Percentiles rank a stretch among this genome's conserved stretches.
These are phyloP conservation scores for Spirogloea muscicola DNA, from an alignment of 139 green algal species.

Conservation along the genomic window DNA sequence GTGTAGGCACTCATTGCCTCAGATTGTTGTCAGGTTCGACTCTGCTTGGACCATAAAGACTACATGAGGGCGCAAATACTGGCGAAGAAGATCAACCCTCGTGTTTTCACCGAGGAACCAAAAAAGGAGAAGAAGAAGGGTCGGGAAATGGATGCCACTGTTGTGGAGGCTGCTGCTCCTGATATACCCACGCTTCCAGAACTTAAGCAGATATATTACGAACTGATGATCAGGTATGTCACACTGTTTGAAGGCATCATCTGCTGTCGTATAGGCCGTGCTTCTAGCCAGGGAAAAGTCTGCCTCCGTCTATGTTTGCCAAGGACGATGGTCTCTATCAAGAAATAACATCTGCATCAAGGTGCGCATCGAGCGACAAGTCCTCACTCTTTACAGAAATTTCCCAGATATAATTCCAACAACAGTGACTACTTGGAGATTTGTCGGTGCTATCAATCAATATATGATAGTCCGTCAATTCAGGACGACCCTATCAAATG, in stretches of 20 bases:
- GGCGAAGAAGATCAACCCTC: slow-evolving; percentile 82
- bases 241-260: no score
- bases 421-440: slow-evolving; percentile 90
- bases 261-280: no score
- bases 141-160: slow-evolving; percentile 71
- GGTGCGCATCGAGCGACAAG: no score
- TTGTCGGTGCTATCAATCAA: slow-evolving; percentile 69
- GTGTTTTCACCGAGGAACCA: slow-evolving; percentile 67
- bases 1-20: slow-evolving; percentile 2
- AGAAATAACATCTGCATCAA: no score
- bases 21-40: slow-evolving; percentile 45
- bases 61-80: slow-evolving; percentile 86
- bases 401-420: slow-evolving; percentile 72
- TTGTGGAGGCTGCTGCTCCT: slow-evolving; percentile 79
- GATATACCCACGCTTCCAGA: slow-evolving; percentile 78
- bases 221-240: slow-evolving; percentile 71
- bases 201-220: slow-evolving; percentile 94
- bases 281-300: no score
- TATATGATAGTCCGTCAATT: slow-evolving; percentile 57
- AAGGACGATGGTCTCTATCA: no score
- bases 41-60: slow-evolving; percentile 93
- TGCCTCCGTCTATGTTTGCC: no score
- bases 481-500: slow-evolving; percentile 28
- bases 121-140: slow-evolving; percentile 47
- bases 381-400: no score